A percentile compares a stretch with the other conserved stretches of the same genome.
Conservation (phyloP, 345 rosid species). For the Jatropha curcas region DNA sequence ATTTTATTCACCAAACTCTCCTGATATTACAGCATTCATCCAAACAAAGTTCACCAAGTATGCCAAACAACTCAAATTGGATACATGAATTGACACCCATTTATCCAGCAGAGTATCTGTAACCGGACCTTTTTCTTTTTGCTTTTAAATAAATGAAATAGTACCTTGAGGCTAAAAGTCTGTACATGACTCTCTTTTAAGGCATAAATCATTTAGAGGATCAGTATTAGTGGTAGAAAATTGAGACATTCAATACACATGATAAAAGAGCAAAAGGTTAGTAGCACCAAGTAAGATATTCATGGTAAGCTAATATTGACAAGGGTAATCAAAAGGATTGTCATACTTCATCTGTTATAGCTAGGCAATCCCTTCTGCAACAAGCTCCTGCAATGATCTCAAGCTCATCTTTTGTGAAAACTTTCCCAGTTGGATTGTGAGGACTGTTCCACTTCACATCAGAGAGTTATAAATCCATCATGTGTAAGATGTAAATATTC, state of each 20-base stretch:
- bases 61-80: not conserved
- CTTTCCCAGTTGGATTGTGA: slow-evolving; percentile 76
- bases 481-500: not conserved
- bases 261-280: slow-evolving; percentile 3
- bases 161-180: not conserved
- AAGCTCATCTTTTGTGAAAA: slow-evolving; percentile 53
- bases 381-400: slow-evolving; percentile 53
- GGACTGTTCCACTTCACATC: slow-evolving; percentile 47
- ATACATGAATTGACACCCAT: not conserved
- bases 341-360: slow-evolving; percentile 62
- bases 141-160: not conserved
- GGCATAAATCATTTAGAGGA: not conserved
- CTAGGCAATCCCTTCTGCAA: slow-evolving; percentile 52
- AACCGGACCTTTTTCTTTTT: not conserved
- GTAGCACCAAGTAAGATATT: not conserved
- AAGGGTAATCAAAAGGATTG: slow-evolving; percentile 9
- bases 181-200: not conserved
- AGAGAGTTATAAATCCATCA: slow-evolving; percentile 11
- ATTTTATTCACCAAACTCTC: not conserved
- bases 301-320: slow-evolving; percentile 7
- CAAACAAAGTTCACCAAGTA: not conserved
- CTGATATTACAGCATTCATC: not conserved
- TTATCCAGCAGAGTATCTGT: not conserved
- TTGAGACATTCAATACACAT: not conserved
- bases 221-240: not conserved